Evolutionary conservation across 495 filamentous ascomycete genomes (phyloP).

Genomic region (Penicillium soppii): DNA sequence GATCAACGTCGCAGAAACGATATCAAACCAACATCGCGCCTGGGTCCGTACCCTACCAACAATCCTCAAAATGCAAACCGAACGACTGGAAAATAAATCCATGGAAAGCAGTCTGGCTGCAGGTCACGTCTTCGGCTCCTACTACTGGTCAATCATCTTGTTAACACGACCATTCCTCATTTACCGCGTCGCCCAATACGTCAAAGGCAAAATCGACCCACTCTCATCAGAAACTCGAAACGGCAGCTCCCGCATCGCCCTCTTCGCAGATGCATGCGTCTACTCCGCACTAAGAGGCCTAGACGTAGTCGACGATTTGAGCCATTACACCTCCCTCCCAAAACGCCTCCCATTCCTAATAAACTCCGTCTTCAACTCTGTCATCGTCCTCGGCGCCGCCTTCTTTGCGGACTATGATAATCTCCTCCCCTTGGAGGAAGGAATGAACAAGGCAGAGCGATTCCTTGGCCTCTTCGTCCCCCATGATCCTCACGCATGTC

Average conservation of each 20-base stretch:
- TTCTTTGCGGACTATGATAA: slow-evolving; percentile 66
- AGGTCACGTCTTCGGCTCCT: slow-evolving; percentile 66
- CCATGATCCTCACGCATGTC: slow-evolving; percentile 62
- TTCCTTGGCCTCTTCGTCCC: slow-evolving; percentile 63
- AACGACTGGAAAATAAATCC: slow-evolving; percentile 33
- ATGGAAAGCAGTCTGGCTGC: slow-evolving; percentile 60
- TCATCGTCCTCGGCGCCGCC: slow-evolving; percentile 65
- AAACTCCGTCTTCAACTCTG: slow-evolving; percentile 72
- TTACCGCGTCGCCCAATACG: slow-evolving; percentile 47
- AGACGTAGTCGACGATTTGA: slow-evolving; percentile 57
- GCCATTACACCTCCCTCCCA: slow-evolving; percentile 60
- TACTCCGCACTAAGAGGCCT: slow-evolving; percentile 68
- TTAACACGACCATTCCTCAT: slow-evolving; percentile 70
- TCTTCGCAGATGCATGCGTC: slow-evolving; percentile 69
- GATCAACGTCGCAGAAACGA: slow-evolving; percentile 62
- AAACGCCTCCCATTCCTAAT: slow-evolving; percentile 68
- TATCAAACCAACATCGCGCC: slow-evolving; percentile 55
- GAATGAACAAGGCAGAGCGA: slow-evolving; percentile 56
- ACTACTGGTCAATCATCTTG: slow-evolving; percentile 72
- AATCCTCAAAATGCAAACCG: slow-evolving; percentile 37
- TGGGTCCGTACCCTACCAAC: slow-evolving; percentile 39
- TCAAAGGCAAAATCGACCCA: slow-evolving; percentile 36
- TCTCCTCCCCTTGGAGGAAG: slow-evolving; percentile 52
- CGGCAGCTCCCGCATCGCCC: slow-evolving; percentile 51
- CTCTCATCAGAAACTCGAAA: slow-evolving; percentile 20